Evolutionary conservation across 176 grass and related monocot genomes (phyloP), one percentile per base, ranked within the genome.

Genomic region (Aegilops longissima): DNA sequence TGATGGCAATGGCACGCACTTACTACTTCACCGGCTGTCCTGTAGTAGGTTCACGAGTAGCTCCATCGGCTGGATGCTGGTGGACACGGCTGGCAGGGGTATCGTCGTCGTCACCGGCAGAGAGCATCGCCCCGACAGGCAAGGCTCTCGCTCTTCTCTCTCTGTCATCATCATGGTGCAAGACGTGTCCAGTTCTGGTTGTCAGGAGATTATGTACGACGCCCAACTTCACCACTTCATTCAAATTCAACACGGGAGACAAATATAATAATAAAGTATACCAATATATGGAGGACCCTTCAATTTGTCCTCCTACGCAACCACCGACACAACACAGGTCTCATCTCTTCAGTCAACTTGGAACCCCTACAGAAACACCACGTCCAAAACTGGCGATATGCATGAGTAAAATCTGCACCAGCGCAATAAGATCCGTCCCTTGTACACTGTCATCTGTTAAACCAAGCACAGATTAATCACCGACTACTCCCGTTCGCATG

Each of bases 401-500:
- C 14, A 72, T 74, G 58, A 20, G 67, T 17, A 81, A 64, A 85
- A 87, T 80, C 67, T 67, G 51, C 69, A 64, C 44, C 69, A 51
- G 44, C 16, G 34, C 74, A 40, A 47, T 21, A 80, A 80, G 71
- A 39, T 76, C 64, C 70, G 6, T 76, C 63, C 70, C 33, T 61
- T 72, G 77, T 84, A 70, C 63, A 81, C 3, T 6, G n/a, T 61
- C 62, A 82, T 29, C 51, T 80, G 80, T 76, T 70, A 47, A 70
- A 30, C 25, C 76, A 13, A 4, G 38, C 20, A n/a, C 5, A 25
- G 11, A 82, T 40, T 29, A 78, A 76, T 36, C 59, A 51, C 30
- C 30, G 69, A 38, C 34, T 27, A 21, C 44, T 87, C 90, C 6
- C 89, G 90, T 56, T 96, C 94, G 36, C 92, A 94, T 39, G 92